These are phyloP conservation scores for Penicillium coprophilum DNA, from an alignment of 495 filamentous ascomycete species.

Conservation along the genomic window DNA sequence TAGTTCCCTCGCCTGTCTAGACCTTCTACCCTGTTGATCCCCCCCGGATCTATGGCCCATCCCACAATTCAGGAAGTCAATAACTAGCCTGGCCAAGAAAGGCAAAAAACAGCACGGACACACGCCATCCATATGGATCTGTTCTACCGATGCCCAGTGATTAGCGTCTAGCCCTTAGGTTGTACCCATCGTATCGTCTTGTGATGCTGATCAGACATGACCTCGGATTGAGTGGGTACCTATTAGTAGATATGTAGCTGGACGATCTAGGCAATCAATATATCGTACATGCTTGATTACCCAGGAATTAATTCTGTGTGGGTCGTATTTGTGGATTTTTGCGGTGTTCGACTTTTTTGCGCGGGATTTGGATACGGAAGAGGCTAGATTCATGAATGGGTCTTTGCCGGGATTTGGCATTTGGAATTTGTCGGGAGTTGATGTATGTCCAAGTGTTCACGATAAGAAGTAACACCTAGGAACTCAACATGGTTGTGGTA, in stretches of 20 bases:
- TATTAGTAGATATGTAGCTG: background rate
- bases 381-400: background rate
- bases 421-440: background rate
- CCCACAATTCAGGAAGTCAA: background rate
- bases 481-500: background rate
- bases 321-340: background rate
- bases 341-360: background rate
- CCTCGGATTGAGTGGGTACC: background rate
- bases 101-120: background rate
- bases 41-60: background rate
- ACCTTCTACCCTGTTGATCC: background rate
- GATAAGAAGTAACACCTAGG: background rate
- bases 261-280: background rate
- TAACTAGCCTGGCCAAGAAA: background rate
- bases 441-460: background rate
- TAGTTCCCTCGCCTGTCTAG: background rate
- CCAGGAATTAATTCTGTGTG: background rate
- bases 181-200: background rate
- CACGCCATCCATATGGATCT: background rate
- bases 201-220: background rate
- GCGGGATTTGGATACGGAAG: background rate
- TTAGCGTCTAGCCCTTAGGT: background rate
- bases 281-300: background rate
- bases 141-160: background rate
- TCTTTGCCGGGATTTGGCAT: background rate